These are phyloP conservation scores for Zoysia matrella DNA, from an alignment of 202 grass and related monocot species.

Conservation along the genomic window DNA sequence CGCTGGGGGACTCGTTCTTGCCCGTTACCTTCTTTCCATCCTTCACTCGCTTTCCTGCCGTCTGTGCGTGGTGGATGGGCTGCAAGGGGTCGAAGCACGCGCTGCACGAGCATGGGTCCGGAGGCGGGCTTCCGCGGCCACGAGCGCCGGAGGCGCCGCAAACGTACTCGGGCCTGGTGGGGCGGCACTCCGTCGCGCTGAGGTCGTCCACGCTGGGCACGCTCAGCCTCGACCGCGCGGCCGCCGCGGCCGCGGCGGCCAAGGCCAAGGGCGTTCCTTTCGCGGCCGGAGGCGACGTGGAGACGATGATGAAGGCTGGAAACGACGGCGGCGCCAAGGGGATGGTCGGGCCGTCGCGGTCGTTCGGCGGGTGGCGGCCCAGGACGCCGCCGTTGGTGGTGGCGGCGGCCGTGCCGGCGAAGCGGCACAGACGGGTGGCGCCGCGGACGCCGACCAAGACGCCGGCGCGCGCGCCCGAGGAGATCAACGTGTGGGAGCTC, in stretches of 20 bases:
- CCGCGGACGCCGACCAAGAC: conserved; percentile 81
- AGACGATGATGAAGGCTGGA: not conserved
- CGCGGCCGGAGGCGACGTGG: not conserved
- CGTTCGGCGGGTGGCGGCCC: not conserved
- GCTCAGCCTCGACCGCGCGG: conserved; percentile 59
- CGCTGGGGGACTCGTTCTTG: not conserved
- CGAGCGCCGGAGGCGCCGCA: not conserved
- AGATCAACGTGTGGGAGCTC: conserved; percentile 95
- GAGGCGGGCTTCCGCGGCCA: not conserved
- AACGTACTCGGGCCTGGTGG: conserved; percentile 11
- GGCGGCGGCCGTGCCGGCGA: conserved; percentile 23
- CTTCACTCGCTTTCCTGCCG: no score
- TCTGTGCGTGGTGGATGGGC: conserved; percentile 43
- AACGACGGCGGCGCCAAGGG: not conserved
- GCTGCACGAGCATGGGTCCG: conserved; percentile 6
- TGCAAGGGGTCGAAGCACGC: conserved; percentile 80
- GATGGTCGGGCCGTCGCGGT: conserved; percentile 4
- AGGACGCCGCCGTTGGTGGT: conserved; percentile 22
- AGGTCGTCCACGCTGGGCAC: conserved; percentile 59
- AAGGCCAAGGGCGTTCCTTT: conserved; percentile 10
- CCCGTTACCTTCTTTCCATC: not conserved
- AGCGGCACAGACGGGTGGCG: conserved; percentile 25
- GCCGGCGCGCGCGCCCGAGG: conserved; percentile 66
- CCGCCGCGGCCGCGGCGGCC: not conserved
- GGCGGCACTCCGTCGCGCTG: conserved; percentile 51